Base-by-base conservation (phyloP, 148 eudicot species). In the Rhododendron molle region DNA sequence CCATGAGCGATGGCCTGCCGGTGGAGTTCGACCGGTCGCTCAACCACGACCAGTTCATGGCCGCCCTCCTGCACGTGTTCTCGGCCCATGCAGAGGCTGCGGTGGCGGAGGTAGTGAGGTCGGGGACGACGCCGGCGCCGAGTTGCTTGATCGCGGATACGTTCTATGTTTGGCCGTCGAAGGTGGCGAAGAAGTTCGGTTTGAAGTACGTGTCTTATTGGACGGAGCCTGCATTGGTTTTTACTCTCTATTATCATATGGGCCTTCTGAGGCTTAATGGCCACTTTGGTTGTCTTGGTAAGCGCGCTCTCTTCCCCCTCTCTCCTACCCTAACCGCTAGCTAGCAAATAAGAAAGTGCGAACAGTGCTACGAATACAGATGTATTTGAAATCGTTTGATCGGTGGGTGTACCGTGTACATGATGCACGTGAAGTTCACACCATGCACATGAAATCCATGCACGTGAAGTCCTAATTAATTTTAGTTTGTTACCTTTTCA, bases 181-280 rank as follows among this genome's bases (percentile, higher is more conserved):
- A 85, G 82, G 11, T 93, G 28, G 94, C 95, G 0, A 91, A 86
- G 85, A 92, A 88, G 86, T 91, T 88, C 87, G 93, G 92, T 81
- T 83, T 94, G 20, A 74, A 86, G 11, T 88, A 89, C 77, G 89
- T 88, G 0, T 92, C 95, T 18, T 96, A 90, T 85, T 96, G 98
- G 98, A 93, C 98, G 2, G 96, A 96, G 62, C 88, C 95, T 47
- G 98, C 98, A 12, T 54, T 92, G 80, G 93, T 94, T 44, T 93
- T 94, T 23, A 72, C 84, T 7, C 87, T 93, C 10, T 93, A 93
- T 87, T 92, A 91, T 83, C 98, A 96, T 58, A 7, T 92, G 76
- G 89, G 93, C 81, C 92, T 96, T 21, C 88, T 94, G 12, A 90
- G 89, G 83, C 50, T 14, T 3, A 83, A 94, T 85, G 90, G 95